phyloP scores from a whole-genome alignment of 163 green algal species.

The Scenedesmus sp. region DNA sequence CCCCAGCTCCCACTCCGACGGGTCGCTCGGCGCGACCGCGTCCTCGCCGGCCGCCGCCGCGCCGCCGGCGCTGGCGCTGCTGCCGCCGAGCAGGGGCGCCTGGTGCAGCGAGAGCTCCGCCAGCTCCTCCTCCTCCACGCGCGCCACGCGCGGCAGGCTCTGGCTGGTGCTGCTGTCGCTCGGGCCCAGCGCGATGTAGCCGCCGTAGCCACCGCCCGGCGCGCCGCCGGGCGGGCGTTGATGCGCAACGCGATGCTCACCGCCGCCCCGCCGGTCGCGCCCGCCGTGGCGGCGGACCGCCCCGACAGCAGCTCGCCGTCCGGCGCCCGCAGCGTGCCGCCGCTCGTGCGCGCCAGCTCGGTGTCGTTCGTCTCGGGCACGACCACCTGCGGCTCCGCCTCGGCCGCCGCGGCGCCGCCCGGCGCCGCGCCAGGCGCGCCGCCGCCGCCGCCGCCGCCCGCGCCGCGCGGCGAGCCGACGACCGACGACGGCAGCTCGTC shows the following conservation, averaged over 20 bases:
- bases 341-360: no score
- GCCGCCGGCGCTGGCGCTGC: not conserved
- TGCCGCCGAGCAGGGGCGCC: no score
- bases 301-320: no score
- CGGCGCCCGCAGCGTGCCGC: no score
- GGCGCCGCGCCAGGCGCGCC: no score
- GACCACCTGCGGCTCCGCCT: no score
- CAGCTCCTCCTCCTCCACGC: not conserved
- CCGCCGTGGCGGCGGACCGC: no score
- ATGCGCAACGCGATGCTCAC: slow-evolving; percentile 25
- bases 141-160: not conserved
- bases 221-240: not conserved
- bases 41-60: not conserved
- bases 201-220: not conserved
- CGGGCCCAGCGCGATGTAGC: slow-evolving; percentile 4
- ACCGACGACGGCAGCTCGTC: not conserved
- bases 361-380: slow-evolving; percentile 18
- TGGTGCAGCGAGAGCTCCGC: not conserved
- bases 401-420: no score
- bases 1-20: slow-evolving; percentile 32
- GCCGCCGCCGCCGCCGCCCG: no score
- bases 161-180: not conserved
- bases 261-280: no score
- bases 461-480: not conserved
- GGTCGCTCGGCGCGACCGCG: slow-evolving; percentile 5